Base-by-base conservation (phyloP, 305 asterid genomes). In the Fraxinus sp. region DNA sequence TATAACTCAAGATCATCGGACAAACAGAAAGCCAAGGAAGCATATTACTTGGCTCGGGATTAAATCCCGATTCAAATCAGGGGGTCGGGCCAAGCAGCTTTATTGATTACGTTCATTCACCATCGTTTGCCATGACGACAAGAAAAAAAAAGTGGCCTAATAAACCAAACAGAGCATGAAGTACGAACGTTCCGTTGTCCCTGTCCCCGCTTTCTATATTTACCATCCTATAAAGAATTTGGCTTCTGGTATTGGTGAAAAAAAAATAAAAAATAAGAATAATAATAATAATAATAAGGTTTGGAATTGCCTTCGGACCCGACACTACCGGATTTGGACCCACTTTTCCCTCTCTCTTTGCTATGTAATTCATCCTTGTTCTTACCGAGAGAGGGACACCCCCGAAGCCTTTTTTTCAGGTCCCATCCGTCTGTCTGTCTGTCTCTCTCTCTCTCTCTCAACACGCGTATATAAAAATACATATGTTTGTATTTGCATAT, bases 251-350 rank as follows among this genome's bases (percentile, higher is more conserved):
- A 72, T 68, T 68, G 37, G 49, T 73, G 59, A 52, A 30, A 46
- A 64, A 68, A 72, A 59, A 37, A 36, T 1, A 37, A n/a, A n/a
- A n/a, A n/a, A n/a, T n/a, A n/a, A n/a, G n/a, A n/a, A n/a, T n/a
- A 37, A 7, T 33, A 35, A 36, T 6, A 36, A 36, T 36, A 36
- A 36, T 36, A 39, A 39, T 76, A 20, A 85, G 88, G 85, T 24
- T 78, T 81, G 82, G 88, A 86, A 87, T 84, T 84, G 89, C 76
- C 68, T 77, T 78, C 83, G 83, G 86, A 81, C 73, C 87, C 89
- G 85, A 84, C 88, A 85, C 49, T 79, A 33, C 76, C 84, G 88
- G 92, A 85, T 36, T 39, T 2, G 46, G 46, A 39, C 89, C 93
- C 90, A 88, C 88, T 83, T 85, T 87, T 78, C 81, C 82, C 79